Evolutionary conservation across 2,329 filamentous ascomycete species (phyloP).

Genomic region (Neocucurbitaria cava): DNA sequence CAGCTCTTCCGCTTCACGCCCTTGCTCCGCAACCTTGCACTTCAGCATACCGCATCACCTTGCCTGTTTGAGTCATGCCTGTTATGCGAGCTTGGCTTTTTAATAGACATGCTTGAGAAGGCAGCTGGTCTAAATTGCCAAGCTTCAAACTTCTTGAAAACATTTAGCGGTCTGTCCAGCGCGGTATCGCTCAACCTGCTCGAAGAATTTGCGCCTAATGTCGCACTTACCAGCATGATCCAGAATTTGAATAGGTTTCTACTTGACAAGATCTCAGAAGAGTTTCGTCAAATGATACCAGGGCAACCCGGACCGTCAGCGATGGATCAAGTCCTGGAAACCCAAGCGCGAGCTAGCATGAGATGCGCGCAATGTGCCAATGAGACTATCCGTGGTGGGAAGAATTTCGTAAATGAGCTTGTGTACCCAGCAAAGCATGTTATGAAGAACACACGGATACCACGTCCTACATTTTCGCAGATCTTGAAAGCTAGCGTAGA

Average conservation of each 20-base stretch:
- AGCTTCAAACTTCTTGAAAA: constrained; percentile 91
- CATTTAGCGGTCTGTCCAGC: constrained; percentile 82
- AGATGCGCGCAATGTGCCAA: constrained; percentile 86
- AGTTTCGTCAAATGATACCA: constrained; percentile 73
- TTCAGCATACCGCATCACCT: constrained; percentile 85
- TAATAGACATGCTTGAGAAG: constrained; percentile 98
- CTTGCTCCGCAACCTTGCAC: constrained; percentile 81
- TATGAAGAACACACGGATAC: constrained; percentile 63
- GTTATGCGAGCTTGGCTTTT: constrained; percentile 90
- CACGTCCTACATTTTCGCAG: constrained; percentile 75
- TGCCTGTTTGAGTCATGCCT: constrained; percentile 86
- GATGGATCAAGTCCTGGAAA: constrained; percentile 78
- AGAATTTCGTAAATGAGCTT: constrained; percentile 84
- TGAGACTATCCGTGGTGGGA: constrained; percentile 80
- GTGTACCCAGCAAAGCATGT: constrained; percentile 73
- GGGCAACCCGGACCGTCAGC: constrained; percentile 59
- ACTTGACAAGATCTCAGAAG: constrained; percentile 77
- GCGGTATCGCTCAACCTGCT: constrained; percentile 78
- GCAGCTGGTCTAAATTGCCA: constrained; percentile 93
- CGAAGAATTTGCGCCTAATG: constrained; percentile 79
- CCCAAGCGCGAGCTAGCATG: constrained; percentile 75
- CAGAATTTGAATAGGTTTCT: constrained; percentile 88
- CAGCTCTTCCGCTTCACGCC: constrained; percentile 93
- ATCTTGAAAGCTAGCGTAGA: constrained; percentile 93
- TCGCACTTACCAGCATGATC: constrained; percentile 79